phyloP scores from a whole-genome alignment of 1,139 yeast species.

The Schizosaccharomyces versatilis region DNA sequence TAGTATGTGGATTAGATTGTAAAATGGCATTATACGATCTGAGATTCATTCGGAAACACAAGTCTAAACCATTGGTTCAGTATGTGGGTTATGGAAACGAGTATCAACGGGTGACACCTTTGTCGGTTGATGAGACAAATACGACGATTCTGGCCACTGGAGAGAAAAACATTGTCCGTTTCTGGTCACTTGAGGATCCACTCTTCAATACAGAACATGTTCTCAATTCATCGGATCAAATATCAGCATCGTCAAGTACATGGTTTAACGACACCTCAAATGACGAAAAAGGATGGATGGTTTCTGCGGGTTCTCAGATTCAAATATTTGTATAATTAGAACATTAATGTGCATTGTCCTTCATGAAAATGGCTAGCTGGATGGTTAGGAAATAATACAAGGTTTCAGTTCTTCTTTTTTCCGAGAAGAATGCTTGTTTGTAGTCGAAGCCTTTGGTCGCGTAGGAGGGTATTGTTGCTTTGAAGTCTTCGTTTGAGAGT shows the following conservation, averaged over 20 bases:
- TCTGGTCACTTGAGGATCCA: background rate
- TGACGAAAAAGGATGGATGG: no score
- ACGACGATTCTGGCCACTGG: background rate
- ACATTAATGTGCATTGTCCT: no score
- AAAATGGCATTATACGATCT: background rate
- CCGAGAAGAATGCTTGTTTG: no score
- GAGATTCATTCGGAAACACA: background rate
- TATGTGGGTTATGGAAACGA: background rate
- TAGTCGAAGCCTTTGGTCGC: background rate
- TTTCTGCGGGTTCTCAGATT: no score
- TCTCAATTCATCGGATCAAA: no score
- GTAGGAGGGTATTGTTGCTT: background rate
- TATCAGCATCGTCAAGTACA: no score
- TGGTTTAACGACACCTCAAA: no score
- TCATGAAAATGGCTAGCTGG: no score
- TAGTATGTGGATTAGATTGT: background rate
- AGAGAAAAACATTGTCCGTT: background rate
- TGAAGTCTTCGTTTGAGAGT: background rate
- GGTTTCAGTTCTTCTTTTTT: no score
- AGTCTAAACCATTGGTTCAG: background rate
- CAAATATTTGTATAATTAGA: no score
- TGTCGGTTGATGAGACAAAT: background rate
- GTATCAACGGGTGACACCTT: background rate
- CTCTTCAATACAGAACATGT: no score
- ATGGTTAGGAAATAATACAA: no score